Base-by-base conservation (phyloP, 257 asterid species). In the Petrea volubilis region DNA sequence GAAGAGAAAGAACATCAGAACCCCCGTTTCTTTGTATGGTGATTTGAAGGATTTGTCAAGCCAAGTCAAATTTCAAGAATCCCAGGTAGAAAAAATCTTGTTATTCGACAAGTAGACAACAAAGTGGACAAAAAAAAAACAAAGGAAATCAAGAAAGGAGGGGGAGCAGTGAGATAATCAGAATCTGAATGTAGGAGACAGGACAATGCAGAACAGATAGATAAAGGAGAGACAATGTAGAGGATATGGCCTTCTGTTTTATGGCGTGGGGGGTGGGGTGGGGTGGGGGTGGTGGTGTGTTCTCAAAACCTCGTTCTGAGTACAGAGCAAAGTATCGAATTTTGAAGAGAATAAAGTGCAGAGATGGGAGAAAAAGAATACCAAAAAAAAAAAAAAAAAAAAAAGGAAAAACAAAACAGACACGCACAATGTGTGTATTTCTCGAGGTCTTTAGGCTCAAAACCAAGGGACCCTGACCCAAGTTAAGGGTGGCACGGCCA, bases 261-360 rank as follows among this genome's bases (percentile, higher is more conserved):
- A 46, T 72, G 74, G 69, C 55, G 57, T 28, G 72, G 17, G 64
- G 28, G 69, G 13, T 27, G 67, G 69, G 55, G 20, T 3, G 43
- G 43, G 60, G 25, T 8, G 3, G 65, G 72, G 67, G 31, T 5
- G 41, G 65, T 31, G 21, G 77, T 64, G 75, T 71, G 80, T 64
- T 76, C 83, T 70, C 71, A 78, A 80, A 76, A 77, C 85, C 88
- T 80, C 82, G 85, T 85, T 80, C 76, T 72, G 84, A 89, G 82
- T 61, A 81, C 87, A 78, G 81, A 79, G 93, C 92, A 74, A 88
- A 88, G 88, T 75, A 82, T 85, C 84, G 89, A 82, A 86, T 79
- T 89, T 87, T 88, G 81, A 84, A 89, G 95, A 82, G 92, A 89
- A 90, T 85, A 89, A 87, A 93, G 98, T 88, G 91, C 77, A 76